Conservation (phyloP, 2,329 filamentous ascomycete species). For the Gaeumannomyces tritici region DNA sequence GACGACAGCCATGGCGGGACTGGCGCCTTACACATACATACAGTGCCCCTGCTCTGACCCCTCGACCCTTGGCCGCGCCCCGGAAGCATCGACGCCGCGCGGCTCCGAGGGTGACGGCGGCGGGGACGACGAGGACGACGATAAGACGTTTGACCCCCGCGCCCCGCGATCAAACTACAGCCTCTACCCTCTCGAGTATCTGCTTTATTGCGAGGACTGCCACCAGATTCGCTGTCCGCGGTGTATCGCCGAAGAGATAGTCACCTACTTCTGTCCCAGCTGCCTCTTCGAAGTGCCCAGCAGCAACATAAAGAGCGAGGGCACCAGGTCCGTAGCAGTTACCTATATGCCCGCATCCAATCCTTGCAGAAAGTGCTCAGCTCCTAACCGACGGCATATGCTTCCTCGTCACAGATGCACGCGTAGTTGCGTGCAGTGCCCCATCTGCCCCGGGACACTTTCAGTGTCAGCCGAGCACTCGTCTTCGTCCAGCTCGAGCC, state of each 20-base stretch:
- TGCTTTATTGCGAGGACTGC: constrained; percentile 96
- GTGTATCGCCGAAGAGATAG: constrained; percentile 87
- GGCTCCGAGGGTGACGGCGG: constrained; percentile 18
- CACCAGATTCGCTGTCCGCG: constrained; percentile 89
- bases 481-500: constrained; percentile 32
- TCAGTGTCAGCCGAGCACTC: constrained; percentile 56
- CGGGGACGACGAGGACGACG: constrained; percentile 55
- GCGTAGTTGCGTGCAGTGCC: constrained; percentile 91
- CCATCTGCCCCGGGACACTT: constrained; percentile 74
- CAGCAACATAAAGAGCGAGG: constrained; percentile 84
- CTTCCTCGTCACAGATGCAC: constrained; percentile 54
- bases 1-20: constrained; percentile 31
- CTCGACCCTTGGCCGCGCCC: constrained; percentile 7
- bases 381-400: background rate
- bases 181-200: constrained; percentile 83
- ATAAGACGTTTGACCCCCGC: constrained; percentile 76
- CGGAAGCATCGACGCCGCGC: constrained; percentile 31
- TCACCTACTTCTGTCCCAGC: constrained; percentile 90
- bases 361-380: background rate
- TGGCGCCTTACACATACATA: constrained; percentile 55
- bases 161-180: constrained; percentile 81
- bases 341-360: background rate
- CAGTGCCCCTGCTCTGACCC: constrained; percentile 55
- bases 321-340: constrained; percentile 62
- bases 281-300: constrained; percentile 95